These are phyloP conservation scores for Aspergillus nidulans DNA, from an alignment of 495 filamentous ascomycete genomes.

Conservation along the genomic window DNA sequence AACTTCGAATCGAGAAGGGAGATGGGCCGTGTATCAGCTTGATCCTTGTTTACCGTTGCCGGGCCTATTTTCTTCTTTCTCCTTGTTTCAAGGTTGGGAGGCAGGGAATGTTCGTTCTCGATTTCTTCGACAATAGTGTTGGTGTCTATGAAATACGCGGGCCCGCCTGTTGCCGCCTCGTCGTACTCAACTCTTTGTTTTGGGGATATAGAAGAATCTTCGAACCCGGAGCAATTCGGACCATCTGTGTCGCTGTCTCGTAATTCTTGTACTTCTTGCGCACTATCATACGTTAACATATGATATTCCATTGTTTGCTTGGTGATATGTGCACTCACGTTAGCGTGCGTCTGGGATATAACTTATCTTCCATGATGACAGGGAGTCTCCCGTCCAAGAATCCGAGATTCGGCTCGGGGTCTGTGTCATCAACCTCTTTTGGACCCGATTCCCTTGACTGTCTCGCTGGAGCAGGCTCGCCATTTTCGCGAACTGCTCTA, in stretches of 20 bases:
- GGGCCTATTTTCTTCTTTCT: slow-evolving; percentile 48
- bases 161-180: slow-evolving; percentile 38
- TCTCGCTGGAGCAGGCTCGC: slow-evolving; percentile 12
- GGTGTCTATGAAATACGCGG: slow-evolving; percentile 6
- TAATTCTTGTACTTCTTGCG: slow-evolving; percentile 40
- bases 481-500: slow-evolving; percentile 16
- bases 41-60: slow-evolving; percentile 37
- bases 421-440: slow-evolving; percentile 12
- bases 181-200: slow-evolving; percentile 56
- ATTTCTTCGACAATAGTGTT: not conserved
- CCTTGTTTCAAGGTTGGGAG: slow-evolving; percentile 34
- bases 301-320: not conserved
- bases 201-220: slow-evolving; percentile 51
- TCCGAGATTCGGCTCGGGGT: slow-evolving; percentile 9
- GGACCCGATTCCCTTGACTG: slow-evolving; percentile 16
- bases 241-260: slow-evolving; percentile 43
- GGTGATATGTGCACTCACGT: slow-evolving; percentile 49
- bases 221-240: slow-evolving; percentile 61
- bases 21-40: not conserved
- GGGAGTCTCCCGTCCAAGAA: slow-evolving; percentile 62
- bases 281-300: slow-evolving; percentile 27
- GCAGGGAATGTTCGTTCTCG: slow-evolving; percentile 19
- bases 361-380: slow-evolving; percentile 78
- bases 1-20: not conserved
- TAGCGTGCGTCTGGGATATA: slow-evolving; percentile 66